A percentile compares a stretch with the other conserved stretches of the same genome.
Evolutionary conservation across 139 green algal genomes (phyloP).

Genomic region (Tetradesmus obliquus): DNA sequence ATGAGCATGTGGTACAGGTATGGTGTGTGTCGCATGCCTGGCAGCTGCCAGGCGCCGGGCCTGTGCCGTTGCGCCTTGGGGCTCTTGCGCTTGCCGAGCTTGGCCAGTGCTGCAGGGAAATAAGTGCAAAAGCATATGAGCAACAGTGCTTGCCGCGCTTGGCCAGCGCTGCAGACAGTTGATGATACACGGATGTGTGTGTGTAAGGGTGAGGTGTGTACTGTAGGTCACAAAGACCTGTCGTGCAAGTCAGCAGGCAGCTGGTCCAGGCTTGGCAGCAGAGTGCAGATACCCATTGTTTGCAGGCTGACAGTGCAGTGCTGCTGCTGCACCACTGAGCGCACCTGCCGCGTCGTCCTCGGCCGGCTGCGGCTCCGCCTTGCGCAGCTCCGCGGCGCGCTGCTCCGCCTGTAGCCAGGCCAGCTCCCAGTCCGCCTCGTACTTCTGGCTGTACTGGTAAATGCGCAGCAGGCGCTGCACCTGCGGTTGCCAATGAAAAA

Average conservation of each 20-base stretch:
- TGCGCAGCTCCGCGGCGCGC: slow-evolving; percentile 5
- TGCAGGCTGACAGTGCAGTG: background rate
- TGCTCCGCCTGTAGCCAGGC: slow-evolving; percentile 35
- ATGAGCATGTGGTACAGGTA: no score
- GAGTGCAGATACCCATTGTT: background rate
- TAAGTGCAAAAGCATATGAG: no score
- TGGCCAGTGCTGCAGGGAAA: no score
- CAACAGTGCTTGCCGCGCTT: background rate
- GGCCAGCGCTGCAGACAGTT: background rate
- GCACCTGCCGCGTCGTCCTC: slow-evolving; percentile 13
- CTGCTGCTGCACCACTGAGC: background rate
- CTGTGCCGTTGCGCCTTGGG: no score
- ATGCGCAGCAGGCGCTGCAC: slow-evolving; percentile 39
- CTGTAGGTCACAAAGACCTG: no score
- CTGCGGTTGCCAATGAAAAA: background rate
- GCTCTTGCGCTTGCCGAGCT: no score
- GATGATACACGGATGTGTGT: no score
- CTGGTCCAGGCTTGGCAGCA: background rate
- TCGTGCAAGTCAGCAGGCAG: background rate
- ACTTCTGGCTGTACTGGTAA: slow-evolving; percentile 18
- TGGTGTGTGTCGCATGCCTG: no score
- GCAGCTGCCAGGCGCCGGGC: no score
- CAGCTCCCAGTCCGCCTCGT: slow-evolving; percentile 41
- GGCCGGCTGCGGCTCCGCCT: background rate
- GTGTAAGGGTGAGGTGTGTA: no score